A percentile compares a stretch with the other conserved stretches of the same genome.
These are phyloP conservation scores for Gynostemma pentaphyllum DNA, from an alignment of 306 rosid species.

Conservation along the genomic window DNA sequence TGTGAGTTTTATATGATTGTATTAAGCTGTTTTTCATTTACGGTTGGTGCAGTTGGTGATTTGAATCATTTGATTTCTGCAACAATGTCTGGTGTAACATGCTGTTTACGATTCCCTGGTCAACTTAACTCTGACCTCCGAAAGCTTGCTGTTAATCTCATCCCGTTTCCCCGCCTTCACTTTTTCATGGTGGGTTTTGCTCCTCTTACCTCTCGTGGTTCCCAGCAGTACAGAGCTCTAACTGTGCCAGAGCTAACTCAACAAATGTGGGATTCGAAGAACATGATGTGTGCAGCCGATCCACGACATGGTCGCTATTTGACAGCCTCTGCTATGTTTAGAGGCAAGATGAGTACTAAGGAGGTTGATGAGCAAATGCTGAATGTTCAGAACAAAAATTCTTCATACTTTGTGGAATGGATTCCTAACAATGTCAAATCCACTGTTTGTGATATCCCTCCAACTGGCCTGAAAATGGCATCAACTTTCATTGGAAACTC, in stretches of 20 bases:
- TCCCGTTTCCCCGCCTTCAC: conserved; percentile 68
- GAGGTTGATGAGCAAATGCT: conserved; percentile 76
- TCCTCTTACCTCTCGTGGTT: conserved; percentile 62
- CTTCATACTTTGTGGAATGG: conserved; percentile 67
- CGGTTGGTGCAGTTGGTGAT: conserved; percentile 43
- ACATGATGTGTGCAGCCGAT: conserved; percentile 79
- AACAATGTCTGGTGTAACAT: conserved; percentile 81
- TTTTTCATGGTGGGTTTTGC: conserved; percentile 74
- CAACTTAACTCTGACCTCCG: conserved; percentile 62
- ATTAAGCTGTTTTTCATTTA: not conserved
- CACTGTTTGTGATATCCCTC: conserved; percentile 69
- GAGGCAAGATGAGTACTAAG: conserved; percentile 78
- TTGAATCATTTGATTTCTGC: conserved; percentile 71
- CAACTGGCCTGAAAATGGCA: conserved; percentile 67
- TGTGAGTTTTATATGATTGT: not conserved
- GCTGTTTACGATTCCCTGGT: conserved; percentile 76
- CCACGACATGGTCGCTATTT: conserved; percentile 65
- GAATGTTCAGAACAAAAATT: conserved; percentile 70
- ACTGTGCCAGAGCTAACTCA: conserved; percentile 76
- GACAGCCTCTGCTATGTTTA: conserved; percentile 61
- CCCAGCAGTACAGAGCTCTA: conserved; percentile 57
- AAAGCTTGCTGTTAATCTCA: conserved; percentile 51
- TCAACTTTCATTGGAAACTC: conserved; percentile 69
- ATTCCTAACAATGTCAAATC: conserved; percentile 73
- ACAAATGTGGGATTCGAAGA: conserved; percentile 82